Conservation (phyloP, 1,139 yeast species). For the Zygoascus meyerae region DNA sequence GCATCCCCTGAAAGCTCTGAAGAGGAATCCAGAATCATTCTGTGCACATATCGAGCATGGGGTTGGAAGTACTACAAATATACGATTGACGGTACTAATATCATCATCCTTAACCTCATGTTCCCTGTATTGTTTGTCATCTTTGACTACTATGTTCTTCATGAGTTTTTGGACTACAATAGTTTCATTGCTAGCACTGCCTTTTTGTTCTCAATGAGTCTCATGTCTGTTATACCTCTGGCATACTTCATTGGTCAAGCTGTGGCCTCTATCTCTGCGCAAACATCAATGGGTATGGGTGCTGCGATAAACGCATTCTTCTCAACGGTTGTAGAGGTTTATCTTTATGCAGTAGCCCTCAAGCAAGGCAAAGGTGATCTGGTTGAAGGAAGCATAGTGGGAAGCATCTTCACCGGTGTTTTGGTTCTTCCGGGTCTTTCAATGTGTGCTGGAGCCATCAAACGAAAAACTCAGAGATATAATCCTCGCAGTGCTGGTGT, state of each 20-base stretch:
- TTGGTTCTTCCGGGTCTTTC: conserved; percentile 86
- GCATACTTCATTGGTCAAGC: conserved; percentile 99
- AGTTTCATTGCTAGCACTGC: conserved; percentile 54
- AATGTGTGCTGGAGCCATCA: conserved; percentile 95
- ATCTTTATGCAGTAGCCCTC: conserved; percentile 85
- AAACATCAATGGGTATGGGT: conserved; percentile 99
- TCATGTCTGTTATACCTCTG: conserved; percentile 81
- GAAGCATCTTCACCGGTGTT: conserved; percentile 90
- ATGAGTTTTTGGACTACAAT: conserved; percentile 45
- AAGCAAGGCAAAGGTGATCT: conserved; percentile 77
- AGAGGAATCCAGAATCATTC: conserved; percentile 43
- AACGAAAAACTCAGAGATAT: conserved; percentile 86
- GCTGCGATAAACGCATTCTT: conserved; percentile 97
- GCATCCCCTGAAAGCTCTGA: conserved; percentile 12
- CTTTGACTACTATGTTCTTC: conserved; percentile 63
- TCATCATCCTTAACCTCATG: conserved; percentile 80
- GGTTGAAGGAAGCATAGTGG: conserved; percentile 97
- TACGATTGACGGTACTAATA: conserved; percentile 93
- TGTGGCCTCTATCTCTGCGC: conserved; percentile 96
- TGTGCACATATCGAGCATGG: conserved; percentile 86
- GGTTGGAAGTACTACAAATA: conserved; percentile 92
- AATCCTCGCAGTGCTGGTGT: conserved; percentile 97
- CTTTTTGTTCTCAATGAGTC: conserved; percentile 62
- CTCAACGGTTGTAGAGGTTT: conserved; percentile 92
- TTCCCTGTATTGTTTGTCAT: conserved; percentile 78